Conservation (phyloP, 352 stramenopile genomes). For the Phytophthora megakarya region DNA sequence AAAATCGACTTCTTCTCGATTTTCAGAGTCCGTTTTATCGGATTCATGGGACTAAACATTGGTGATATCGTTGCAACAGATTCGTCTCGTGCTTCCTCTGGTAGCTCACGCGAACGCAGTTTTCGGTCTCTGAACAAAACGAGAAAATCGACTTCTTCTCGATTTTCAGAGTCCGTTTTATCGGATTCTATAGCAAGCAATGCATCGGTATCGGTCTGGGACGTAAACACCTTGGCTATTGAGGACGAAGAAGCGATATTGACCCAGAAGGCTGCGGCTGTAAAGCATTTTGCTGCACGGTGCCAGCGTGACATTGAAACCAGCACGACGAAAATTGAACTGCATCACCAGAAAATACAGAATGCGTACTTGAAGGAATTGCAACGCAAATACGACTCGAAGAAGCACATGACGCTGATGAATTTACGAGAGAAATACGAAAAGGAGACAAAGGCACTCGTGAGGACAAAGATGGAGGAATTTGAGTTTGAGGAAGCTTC, state of each 20-base stretch:
- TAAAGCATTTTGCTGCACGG: slow-evolving; percentile 38
- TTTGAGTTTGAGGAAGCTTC: slow-evolving; percentile 51
- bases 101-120: slow-evolving; percentile 22
- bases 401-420: slow-evolving; percentile 59
- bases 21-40: neutral
- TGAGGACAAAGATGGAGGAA: slow-evolving; percentile 49
- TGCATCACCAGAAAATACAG: slow-evolving; percentile 47
- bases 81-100: slow-evolving; percentile 25
- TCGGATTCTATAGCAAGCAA: slow-evolving; percentile 25
- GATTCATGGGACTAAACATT: neutral
- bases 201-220: slow-evolving; percentile 4
- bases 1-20: slow-evolving; percentile 6
- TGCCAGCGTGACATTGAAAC: slow-evolving; percentile 50
- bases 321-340: slow-evolving; percentile 29
- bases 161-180: slow-evolving; percentile 9
- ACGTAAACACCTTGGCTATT: slow-evolving; percentile 7
- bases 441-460: slow-evolving; percentile 50
- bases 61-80: slow-evolving; percentile 1
- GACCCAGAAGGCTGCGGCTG: slow-evolving; percentile 34
- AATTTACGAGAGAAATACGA: slow-evolving; percentile 55
- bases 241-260: slow-evolving; percentile 39
- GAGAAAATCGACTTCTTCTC: slow-evolving; percentile 9
- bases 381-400: slow-evolving; percentile 67
- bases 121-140: neutral
- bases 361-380: slow-evolving; percentile 51